Percentiles rank a stretch among this genome's conserved stretches.
Conservation (phyloP, 176 grass and related monocot species). For the Saccharum spontaneum region DNA sequence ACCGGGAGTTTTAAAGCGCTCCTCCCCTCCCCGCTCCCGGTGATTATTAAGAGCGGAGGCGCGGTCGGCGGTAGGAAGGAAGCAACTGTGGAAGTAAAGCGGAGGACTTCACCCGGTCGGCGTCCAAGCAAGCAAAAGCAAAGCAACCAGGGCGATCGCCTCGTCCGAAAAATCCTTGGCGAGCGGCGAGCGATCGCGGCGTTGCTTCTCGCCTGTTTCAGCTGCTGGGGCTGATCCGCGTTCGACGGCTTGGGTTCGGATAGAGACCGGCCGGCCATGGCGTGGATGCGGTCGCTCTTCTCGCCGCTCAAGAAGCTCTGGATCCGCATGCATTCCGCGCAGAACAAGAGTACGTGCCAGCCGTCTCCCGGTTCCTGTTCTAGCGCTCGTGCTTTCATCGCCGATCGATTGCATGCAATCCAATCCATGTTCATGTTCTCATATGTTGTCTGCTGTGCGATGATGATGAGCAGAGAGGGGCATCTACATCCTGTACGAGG, state of each 20-base stretch:
- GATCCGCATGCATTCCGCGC: conserved; percentile 81
- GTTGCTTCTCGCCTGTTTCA: not conserved
- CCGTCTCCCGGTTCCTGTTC: not conserved
- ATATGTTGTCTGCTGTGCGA: not conserved
- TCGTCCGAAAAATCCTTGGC: too few relatives aligned
- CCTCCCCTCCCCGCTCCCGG: not conserved
- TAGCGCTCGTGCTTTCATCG: not conserved
- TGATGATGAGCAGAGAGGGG: conserved; percentile 48
- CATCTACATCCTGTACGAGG: conserved; percentile 96
- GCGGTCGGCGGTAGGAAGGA: not conserved
- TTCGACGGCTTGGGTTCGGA: not conserved
- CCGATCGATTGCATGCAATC: not conserved
- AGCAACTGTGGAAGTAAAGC: not conserved
- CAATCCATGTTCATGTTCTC: not conserved
- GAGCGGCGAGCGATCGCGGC: too few relatives aligned
- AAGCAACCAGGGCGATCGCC: not conserved
- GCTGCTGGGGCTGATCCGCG: not conserved
- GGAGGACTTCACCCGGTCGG: not conserved
- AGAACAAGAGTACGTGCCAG: conserved; percentile 64
- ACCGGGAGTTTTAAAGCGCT: conserved; percentile 27
- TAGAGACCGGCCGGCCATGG: conserved; percentile 33
- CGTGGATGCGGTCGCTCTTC: conserved; percentile 75
- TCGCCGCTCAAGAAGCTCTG: conserved; percentile 87
- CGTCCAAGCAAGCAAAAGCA: not conserved
- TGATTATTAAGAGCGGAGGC: not conserved